phyloP scores from a whole-genome alignment of 176 grass and related monocot genomes.

The Musa itinerans region DNA sequence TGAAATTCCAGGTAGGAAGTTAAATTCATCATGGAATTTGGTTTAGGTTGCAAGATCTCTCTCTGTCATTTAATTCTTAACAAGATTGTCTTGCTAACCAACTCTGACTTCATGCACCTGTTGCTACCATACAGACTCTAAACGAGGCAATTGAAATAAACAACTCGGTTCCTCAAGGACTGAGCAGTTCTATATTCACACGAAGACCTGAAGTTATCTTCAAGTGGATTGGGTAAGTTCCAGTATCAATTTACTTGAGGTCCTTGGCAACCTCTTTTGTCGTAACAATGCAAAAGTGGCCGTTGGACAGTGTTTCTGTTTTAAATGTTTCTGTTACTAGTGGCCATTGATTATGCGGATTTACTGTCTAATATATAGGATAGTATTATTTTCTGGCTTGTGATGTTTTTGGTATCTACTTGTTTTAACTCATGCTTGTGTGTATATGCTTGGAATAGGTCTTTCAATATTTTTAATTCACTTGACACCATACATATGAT shows the following conservation, averaged over 20 bases:
- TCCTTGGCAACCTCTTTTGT: neutral
- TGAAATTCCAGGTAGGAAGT: constrained; percentile 80
- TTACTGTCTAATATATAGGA: neutral
- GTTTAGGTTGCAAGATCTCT: neutral
- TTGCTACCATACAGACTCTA: constrained; percentile 42
- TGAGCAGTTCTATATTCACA: constrained; percentile 98
- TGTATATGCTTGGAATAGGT: too few species aligned
- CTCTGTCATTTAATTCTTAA: neutral
- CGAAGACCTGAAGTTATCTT: constrained; percentile 80
- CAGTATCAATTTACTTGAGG: neutral
- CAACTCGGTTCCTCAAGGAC: constrained; percentile 90
- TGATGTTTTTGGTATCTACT: constrained; percentile 1
- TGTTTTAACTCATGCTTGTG: neutral
- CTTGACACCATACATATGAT: too few species aligned
- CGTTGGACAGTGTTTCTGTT: neutral
- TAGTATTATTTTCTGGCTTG: neutral
- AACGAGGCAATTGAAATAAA: constrained; percentile 96
- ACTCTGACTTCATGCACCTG: constrained; percentile 12
- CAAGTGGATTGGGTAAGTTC: constrained; percentile 94
- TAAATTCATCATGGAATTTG: neutral
- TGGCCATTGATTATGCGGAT: too few species aligned
- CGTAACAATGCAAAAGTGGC: neutral
- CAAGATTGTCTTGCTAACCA: constrained; percentile 1
- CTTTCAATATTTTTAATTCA: too few species aligned
- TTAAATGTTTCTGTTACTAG: neutral